Base-by-base conservation (phyloP, 164 flowering plant species). In the Aristolochia californica region DNA sequence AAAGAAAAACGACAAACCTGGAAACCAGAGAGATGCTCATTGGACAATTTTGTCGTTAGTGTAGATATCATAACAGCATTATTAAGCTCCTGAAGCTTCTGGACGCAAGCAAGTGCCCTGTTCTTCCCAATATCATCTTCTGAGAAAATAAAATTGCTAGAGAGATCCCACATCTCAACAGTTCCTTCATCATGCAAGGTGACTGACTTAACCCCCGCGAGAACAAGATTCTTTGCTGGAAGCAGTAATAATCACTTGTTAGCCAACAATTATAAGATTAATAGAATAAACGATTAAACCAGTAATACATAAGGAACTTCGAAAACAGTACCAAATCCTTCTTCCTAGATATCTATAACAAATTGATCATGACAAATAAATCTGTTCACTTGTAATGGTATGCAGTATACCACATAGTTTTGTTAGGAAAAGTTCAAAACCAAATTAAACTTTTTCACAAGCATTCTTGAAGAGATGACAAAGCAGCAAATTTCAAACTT, bases 181-280 rank as follows among this genome's bases (percentile, higher is more conserved):
- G 40, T 52, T 27, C 83, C 84, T 67, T 84, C 91, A 68, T 88
- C 96, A 61, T 88, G 96, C 78, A 88, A 69, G 20, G 91, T 81
- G 56, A 88, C 88, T 53, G 94, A 88, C 69, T 85, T 88, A 30
- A 88, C 94, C 63, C 96, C 96, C 57, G 96, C 91, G 56, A 88
- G 91, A 71, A 88, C 64, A 43, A 88, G 83, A 53, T 88, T 88
- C 70, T 88, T 88, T 14, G 96, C 94, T 88, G 88, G 75, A 79
- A 56, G 27, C 40, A 65, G 40, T 23, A 72, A 44, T 15, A 48
- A 43, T 18, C 5, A 25, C 2, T 45, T 23, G 13, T 48, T 13
- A 48, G 16, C 45, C 34, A 15, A 34, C 40, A 7, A 34, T 34
- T 34, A 34, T 34, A 7, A 34, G 10, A 34, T 34, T 34, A 34